phyloP scores from a whole-genome alignment of 768 basidiomycete species.

The Termitomyces eurrhizus region DNA sequence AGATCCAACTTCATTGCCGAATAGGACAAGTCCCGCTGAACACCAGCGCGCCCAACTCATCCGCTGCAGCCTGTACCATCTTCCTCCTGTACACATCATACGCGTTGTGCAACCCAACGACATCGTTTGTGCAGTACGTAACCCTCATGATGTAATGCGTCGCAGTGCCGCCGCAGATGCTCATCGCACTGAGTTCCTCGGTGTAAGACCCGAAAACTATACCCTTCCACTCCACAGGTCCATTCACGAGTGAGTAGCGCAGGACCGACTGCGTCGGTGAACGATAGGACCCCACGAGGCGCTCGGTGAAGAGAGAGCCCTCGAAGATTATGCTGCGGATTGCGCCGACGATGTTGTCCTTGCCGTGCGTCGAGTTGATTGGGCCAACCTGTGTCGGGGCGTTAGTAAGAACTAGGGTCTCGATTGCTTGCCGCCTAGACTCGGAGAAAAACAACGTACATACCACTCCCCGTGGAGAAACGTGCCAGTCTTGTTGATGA shows the following conservation, averaged over 20 bases:
- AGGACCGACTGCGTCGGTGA: slow-evolving; percentile 1
- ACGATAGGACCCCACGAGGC: neutral
- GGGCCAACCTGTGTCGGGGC: slow-evolving; percentile 5
- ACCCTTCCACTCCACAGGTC: neutral
- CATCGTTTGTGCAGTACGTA: slow-evolving; percentile 4
- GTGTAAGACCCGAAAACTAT: slow-evolving; percentile 1
- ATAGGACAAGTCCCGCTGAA: slow-evolving; percentile 13
- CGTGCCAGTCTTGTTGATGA: slow-evolving; percentile 1
- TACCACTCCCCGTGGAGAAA: slow-evolving; percentile 11
- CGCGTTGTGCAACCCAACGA: neutral
- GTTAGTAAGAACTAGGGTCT: neutral
- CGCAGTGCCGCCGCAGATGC: slow-evolving; percentile 12
- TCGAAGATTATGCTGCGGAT: neutral
- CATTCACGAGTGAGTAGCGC: neutral
- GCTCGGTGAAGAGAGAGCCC: neutral
- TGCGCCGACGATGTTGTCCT: slow-evolving; percentile 11
- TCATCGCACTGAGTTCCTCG: slow-evolving; percentile 6
- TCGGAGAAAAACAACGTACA: slow-evolving; percentile 2
- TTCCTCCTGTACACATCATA: neutral
- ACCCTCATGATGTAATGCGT: slow-evolving; percentile 4
- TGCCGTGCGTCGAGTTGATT: slow-evolving; percentile 4
- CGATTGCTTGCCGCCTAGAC: neutral
- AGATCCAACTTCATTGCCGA: neutral
- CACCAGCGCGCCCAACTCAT: slow-evolving; percentile 3
- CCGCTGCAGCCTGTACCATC: neutral